Evolutionary conservation across 768 basidiomycete species (phyloP), one percentile per base, ranked within the genome.

Genomic region (Termitomyces sp.): DNA sequence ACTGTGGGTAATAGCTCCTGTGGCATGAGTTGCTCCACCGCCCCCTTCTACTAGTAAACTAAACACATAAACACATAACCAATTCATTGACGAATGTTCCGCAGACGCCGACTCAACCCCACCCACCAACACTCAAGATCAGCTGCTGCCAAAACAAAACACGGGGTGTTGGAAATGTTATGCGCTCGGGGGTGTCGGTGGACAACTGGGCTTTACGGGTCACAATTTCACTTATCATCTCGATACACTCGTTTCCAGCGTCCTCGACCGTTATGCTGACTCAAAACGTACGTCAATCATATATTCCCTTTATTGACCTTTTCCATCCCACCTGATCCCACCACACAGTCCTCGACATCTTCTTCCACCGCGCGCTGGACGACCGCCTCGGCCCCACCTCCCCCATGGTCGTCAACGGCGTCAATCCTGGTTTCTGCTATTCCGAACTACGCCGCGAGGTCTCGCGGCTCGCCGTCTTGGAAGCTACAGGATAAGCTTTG

Each of bases 381-480:
- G 67, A 64, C 2, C 65, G 64, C n/a, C 65, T 78, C 12, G 43
- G 43, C 10, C 39, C 65, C 2, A 14, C 60, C 49, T 50, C 60
- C 6, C 58, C 68, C 0, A 53, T 78, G 16, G 71, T 75, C 34
- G 68, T 74, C 56, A 69, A 70, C 53, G 34, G 69, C 40, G 67
- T 75, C 26, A 72, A 74, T 54, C 80, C 80, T 6, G 78, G 77
- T 2, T 73, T 69, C 62, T 76, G 77, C 64, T 50, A 61, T 13
- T 77, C 76, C 3, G 68, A 72, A 26, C 63, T 81, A 2, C 65
- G 67, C 0, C 58, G 74, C 26, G 62, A 67, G 9, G 24, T 72
- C 6, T 37, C 47, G n/a, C 1, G 68, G 65, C 0, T 6, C 18
- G 52, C 50, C 2, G 13, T 66, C 5, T 8, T 72, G 27, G 2